Conservation (phyloP, 1,284 basidiomycete genomes). For the Mycosarcoma mackinlayi region DNA sequence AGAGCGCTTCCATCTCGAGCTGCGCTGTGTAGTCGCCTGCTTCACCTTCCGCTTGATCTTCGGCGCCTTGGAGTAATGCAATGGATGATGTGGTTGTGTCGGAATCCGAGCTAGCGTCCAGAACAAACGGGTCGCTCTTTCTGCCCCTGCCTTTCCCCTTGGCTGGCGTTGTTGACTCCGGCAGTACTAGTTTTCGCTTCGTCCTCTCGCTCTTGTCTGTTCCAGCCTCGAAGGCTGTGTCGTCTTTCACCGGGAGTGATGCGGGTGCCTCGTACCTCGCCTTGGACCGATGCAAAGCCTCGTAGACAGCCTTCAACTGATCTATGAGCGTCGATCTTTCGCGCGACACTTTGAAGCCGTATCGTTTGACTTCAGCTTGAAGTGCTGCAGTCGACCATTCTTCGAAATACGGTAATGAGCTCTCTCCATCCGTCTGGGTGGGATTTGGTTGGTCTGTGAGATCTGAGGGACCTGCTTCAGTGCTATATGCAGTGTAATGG, state of each 20-base stretch:
- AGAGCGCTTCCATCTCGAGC: constrained; percentile 28
- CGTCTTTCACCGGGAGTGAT: neutral
- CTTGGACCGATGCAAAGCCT: constrained; percentile 13
- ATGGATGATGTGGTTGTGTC: neutral
- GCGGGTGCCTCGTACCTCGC: constrained; percentile 3
- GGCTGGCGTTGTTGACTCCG: neutral
- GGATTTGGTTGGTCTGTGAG: neutral
- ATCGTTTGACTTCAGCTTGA: constrained; percentile 38
- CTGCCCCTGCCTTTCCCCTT: constrained; percentile 29
- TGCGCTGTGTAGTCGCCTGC: constrained; percentile 25
- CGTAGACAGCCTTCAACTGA: constrained; percentile 33
- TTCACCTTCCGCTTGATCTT: neutral
- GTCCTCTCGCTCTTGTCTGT: neutral
- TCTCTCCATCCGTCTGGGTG: too few relatives aligned
- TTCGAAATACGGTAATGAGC: constrained; percentile 16
- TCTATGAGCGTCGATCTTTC: constrained; percentile 33
- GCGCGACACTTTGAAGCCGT: constrained; percentile 44
- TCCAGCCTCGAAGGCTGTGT: neutral
- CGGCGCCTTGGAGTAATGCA: neutral
- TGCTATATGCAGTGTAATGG: neutral
- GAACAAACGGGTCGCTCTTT: constrained; percentile 38
- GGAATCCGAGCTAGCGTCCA: constrained; percentile 21
- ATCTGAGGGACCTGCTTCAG: constrained; percentile 3
- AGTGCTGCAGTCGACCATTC: constrained; percentile 25
- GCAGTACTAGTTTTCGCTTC: constrained; percentile 13